phyloP scores from a whole-genome alignment of 2,329 filamentous ascomycete species.

The Lecanoromycetidae sp. region DNA sequence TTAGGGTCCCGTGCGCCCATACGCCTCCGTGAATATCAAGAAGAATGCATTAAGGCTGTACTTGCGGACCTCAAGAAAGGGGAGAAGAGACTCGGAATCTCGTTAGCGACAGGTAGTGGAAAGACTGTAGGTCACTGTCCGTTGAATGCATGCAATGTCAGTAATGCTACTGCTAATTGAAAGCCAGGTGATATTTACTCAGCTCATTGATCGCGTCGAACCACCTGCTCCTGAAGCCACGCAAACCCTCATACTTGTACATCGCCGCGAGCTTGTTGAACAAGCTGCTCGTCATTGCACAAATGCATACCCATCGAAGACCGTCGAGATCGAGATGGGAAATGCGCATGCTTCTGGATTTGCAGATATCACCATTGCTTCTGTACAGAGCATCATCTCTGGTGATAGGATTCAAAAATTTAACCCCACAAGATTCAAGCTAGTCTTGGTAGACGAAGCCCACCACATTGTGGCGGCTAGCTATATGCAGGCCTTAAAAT shows the following conservation, averaged over 20 bases:
- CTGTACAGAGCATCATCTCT: constrained; percentile 71
- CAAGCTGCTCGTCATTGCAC: constrained; percentile 81
- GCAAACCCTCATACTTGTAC: constrained; percentile 81
- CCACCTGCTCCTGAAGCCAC: constrained; percentile 45
- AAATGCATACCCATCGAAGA: constrained; percentile 65
- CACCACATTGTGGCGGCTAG: constrained; percentile 85
- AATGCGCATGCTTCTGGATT: constrained; percentile 59
- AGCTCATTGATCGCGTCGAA: constrained; percentile 69
- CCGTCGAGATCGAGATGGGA: constrained; percentile 87
- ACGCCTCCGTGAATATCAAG: constrained; percentile 69
- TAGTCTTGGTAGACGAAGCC: constrained; percentile 88
- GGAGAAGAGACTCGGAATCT: constrained; percentile 69
- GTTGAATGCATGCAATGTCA: too few species aligned
- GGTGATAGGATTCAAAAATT: constrained; percentile 70
- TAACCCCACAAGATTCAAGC: constrained; percentile 66
- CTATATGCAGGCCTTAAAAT: constrained; percentile 62
- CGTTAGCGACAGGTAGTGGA: constrained; percentile 74
- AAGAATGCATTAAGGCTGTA: constrained; percentile 81
- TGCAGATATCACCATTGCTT: constrained; percentile 90
- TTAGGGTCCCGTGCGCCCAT: constrained; percentile 28
- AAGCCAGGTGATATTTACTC: constrained; percentile 78
- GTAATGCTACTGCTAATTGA: constrained; percentile 1
- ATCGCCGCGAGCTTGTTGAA: constrained; percentile 85
- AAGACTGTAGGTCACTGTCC: constrained; percentile 55
- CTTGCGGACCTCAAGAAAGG: constrained; percentile 56